Evolutionary conservation across 2,329 filamentous ascomycete genomes (phyloP).

Genomic region (Colletotrichum sp.): DNA sequence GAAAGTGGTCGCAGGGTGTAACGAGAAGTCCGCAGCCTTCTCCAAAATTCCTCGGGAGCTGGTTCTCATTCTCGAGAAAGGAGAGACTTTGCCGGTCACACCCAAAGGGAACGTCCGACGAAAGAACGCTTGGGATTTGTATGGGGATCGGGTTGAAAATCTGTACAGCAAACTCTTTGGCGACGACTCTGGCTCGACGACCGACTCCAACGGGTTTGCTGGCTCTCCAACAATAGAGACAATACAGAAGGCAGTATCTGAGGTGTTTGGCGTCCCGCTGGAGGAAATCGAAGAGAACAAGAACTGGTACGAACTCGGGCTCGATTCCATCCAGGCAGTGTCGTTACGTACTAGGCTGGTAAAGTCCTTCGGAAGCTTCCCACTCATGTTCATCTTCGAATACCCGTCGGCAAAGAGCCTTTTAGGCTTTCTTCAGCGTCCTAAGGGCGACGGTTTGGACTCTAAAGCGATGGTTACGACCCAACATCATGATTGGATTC

Average conservation of each 20-base stretch:
- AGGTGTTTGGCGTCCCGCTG: background rate
- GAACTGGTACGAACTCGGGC: slow-evolving; percentile 8
- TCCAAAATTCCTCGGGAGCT: background rate
- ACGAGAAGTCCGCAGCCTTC: background rate
- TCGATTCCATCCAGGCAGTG: slow-evolving; percentile 1
- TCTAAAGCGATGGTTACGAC: background rate
- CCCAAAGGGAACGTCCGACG: slow-evolving; percentile 11
- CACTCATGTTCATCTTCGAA: slow-evolving; percentile 11
- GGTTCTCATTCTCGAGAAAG: background rate
- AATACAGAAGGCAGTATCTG: background rate
- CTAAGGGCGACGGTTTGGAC: background rate
- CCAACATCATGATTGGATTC: background rate
- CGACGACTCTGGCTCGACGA: too few relatives aligned
- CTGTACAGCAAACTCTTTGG: background rate
- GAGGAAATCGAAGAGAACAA: background rate
- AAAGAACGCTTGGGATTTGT: background rate
- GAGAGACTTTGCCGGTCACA: background rate
- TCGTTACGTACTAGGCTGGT: background rate
- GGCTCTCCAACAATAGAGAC: background rate
- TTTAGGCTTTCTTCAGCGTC: background rate
- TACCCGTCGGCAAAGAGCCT: background rate
- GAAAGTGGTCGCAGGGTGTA: background rate
- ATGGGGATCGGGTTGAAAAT: background rate
- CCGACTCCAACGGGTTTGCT: background rate
- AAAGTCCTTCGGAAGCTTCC: background rate